Conservation (phyloP, 805 yeast genomes). For the Suhomyces emberorum region DNA sequence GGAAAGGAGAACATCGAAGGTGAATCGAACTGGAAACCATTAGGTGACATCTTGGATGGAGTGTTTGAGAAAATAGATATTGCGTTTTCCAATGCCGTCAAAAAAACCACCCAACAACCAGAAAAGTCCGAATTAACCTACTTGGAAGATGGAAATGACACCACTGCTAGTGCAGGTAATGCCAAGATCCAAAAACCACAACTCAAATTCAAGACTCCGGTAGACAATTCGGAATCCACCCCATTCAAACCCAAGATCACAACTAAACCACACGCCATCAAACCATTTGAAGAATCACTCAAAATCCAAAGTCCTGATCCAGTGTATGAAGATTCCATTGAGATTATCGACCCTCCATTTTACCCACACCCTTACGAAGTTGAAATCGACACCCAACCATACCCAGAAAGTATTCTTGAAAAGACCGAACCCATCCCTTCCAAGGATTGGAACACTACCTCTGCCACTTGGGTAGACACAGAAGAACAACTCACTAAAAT, state of each 20-base stretch:
- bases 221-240: slow-evolving; percentile 63
- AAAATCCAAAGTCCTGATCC: slow-evolving; percentile 27
- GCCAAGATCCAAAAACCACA: slow-evolving; percentile 65
- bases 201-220: slow-evolving; percentile 46
- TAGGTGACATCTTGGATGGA: slow-evolving; percentile 62
- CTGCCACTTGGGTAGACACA: slow-evolving; percentile 71
- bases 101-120: slow-evolving; percentile 11
- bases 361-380: slow-evolving; percentile 76
- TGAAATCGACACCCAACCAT: slow-evolving; percentile 70
- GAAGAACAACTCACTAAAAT: slow-evolving; percentile 49
- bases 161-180: slow-evolving; percentile 5
- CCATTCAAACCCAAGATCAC: slow-evolving; percentile 79
- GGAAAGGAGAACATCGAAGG: slow-evolving; percentile 43
- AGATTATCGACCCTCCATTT: slow-evolving; percentile 48
- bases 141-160: slow-evolving; percentile 42
- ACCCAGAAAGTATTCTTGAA: slow-evolving; percentile 54
- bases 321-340: slow-evolving; percentile 24
- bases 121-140: slow-evolving; percentile 36
- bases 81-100: slow-evolving; percentile 48
- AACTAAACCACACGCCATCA: slow-evolving; percentile 67
- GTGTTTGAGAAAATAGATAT: slow-evolving; percentile 76
- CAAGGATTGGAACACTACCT: slow-evolving; percentile 61
- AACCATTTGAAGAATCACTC: slow-evolving; percentile 52
- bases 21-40: slow-evolving; percentile 54
- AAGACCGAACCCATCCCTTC: slow-evolving; percentile 45